Evolutionary conservation across 768 basidiomycete species (phyloP).

Genomic region (Pulveroboletus sp.): DNA sequence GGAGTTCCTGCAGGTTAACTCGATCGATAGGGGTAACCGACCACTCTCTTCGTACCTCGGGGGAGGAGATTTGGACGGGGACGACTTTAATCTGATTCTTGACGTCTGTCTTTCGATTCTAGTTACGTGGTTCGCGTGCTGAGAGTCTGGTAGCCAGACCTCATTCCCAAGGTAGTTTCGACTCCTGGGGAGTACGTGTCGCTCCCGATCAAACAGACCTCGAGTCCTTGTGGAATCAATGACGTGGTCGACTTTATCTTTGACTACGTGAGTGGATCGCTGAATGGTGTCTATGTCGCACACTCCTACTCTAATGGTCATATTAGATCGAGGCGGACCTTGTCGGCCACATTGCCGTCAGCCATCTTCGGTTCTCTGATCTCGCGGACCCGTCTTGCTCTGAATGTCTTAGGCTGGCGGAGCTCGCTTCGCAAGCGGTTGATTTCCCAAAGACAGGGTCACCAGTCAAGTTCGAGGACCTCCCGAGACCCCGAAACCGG

Average conservation of each 20-base stretch:
- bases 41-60: slow-evolving; percentile 45
- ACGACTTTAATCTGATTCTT: slow-evolving; percentile 46
- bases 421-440: slow-evolving; percentile 43
- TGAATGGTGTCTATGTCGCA: background rate
- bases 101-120: slow-evolving; percentile 29
- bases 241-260: slow-evolving; percentile 48
- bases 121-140: slow-evolving; percentile 6
- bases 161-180: slow-evolving; percentile 22
- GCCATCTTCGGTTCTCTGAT: slow-evolving; percentile 43
- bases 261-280: slow-evolving; percentile 36
- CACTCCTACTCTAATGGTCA: background rate
- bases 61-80: slow-evolving; percentile 53
- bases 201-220: slow-evolving; percentile 32
- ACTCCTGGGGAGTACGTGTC: slow-evolving; percentile 39
- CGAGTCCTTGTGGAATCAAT: slow-evolving; percentile 31
- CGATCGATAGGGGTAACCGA: slow-evolving; percentile 34
- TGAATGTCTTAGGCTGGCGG: slow-evolving; percentile 40
- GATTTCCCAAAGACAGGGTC: slow-evolving; percentile 46
- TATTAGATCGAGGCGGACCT: slow-evolving; percentile 36
- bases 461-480: slow-evolving; percentile 32
- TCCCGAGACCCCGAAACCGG: slow-evolving; percentile 29
- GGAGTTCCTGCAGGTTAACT: slow-evolving; percentile 2
- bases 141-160: slow-evolving; percentile 22
- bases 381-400: slow-evolving; percentile 29
- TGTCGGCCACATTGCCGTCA: slow-evolving; percentile 38